Base-by-base conservation (phyloP, 2,329 filamentous ascomycete genomes). In the Botryotinia globosa region DNA sequence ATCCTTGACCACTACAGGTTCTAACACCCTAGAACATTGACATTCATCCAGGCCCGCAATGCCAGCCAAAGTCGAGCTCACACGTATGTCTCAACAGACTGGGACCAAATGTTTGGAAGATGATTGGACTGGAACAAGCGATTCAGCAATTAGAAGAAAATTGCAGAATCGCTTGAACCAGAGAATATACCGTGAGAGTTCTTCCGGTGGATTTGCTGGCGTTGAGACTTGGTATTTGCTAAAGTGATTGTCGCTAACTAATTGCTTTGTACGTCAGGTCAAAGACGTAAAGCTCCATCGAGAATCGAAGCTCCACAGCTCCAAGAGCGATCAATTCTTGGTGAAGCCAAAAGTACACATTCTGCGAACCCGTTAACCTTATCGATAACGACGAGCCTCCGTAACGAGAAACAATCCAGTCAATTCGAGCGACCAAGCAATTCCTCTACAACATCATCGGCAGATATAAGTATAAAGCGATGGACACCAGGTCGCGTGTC, bases 131-230 rank as follows among this genome's bases (percentile, higher is more conserved):
- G 84, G 84, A 5, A 82, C 79, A 37, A 84, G 75, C 25, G 81
- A 85, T 80, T 81, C 82, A 4, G 82, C 80, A 74, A 80, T 80
- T 74, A 81, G 84, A 37, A 81, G 84, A 74, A 77, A 81, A 72
- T 80, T 80, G 74, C 84, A 85, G 79, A 85, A 82, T 73, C 82
- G 84, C 79, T 81, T 85, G 37, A 85, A 85, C 68, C 83, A 82
- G 76, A 83, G 84, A 73, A 84, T 83, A 76, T 84, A 85, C 76
- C 80, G 82, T 83, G 78, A 81, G 80, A 79, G 45, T 18, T 61
- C 18, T 45, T 54, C 4, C 18, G 42, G 51, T 34, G 20, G 16
- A 32, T 18, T 18, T 5, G 4, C 12, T 32, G 6, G 66, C 32
- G 12, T 44, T 32, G 29, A 59, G 51, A 45, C 44, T 29, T 54